Conservation (phyloP, 306 rosid species). For the Vachellia collinsii region DNA sequence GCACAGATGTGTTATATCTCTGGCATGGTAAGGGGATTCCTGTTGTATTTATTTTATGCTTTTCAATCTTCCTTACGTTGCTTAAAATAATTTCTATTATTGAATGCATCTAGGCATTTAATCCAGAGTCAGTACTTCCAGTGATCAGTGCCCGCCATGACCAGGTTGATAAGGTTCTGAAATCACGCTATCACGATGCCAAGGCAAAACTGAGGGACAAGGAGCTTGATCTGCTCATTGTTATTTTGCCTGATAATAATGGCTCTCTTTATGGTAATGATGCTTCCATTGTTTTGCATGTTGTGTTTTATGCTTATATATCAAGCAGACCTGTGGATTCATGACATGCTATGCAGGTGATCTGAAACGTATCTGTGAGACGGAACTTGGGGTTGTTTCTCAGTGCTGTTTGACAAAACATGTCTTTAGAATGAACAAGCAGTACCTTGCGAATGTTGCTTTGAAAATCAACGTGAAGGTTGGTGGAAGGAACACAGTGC, state of each 20-base stretch:
- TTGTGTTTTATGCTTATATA: neutral
- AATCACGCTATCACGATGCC: constrained; percentile 78
- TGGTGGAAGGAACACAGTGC: constrained; percentile 95
- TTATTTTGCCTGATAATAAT: constrained; percentile 89
- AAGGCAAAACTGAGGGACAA: constrained; percentile 58
- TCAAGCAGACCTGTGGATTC: neutral
- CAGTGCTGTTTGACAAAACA: constrained; percentile 94
- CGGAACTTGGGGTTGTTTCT: constrained; percentile 93
- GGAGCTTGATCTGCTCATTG: constrained; percentile 89
- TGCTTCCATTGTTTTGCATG: neutral
- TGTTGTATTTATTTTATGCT: neutral
- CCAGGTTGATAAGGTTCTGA: constrained; percentile 85
- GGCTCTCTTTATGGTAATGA: constrained; percentile 91
- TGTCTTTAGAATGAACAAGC: constrained; percentile 86
- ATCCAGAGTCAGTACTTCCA: constrained; percentile 79
- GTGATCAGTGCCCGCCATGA: constrained; percentile 72
- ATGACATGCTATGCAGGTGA: constrained; percentile 65
- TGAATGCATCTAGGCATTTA: constrained; percentile 56
- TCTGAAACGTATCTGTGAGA: constrained; percentile 88
- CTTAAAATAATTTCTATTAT: neutral
- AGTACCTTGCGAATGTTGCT: constrained; percentile 90
- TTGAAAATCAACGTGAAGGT: constrained; percentile 93
- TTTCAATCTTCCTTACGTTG: neutral
- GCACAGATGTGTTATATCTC: constrained; percentile 88
- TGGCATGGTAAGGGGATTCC: constrained; percentile 76